Evolutionary conservation across 768 basidiomycete species (phyloP).

Genomic region (Russula virescens): DNA sequence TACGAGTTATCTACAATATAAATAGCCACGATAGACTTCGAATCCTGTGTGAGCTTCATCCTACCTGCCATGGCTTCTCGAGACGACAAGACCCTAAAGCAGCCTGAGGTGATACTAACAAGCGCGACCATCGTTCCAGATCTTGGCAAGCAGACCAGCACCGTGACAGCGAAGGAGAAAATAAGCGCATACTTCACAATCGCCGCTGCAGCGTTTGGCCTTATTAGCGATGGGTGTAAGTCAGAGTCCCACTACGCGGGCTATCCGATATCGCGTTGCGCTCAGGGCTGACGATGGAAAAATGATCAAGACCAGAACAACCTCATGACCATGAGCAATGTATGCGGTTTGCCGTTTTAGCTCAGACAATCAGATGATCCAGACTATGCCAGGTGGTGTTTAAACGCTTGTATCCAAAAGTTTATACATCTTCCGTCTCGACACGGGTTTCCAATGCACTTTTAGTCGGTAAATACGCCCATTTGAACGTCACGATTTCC

Average conservation of each 20-base stretch:
- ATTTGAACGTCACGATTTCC: background rate
- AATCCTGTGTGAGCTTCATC: no score
- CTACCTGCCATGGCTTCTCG: background rate
- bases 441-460: slow-evolving; percentile 68
- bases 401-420: slow-evolving; percentile 54
- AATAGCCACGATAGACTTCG: background rate
- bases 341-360: slow-evolving; percentile 26
- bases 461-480: slow-evolving; percentile 48
- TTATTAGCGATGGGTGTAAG: slow-evolving; percentile 59
- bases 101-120: background rate
- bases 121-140: slow-evolving; percentile 7
- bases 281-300: slow-evolving; percentile 4
- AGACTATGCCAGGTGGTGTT: slow-evolving; percentile 48
- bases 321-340: slow-evolving; percentile 65
- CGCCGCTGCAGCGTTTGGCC: slow-evolving; percentile 55
- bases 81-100: background rate
- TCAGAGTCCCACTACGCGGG: background rate
- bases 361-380: slow-evolving; percentile 9
- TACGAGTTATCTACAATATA: background rate
- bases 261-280: background rate
- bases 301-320: slow-evolving; percentile 54
- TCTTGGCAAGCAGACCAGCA: slow-evolving; percentile 3
- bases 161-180: slow-evolving; percentile 30
- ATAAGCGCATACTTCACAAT: slow-evolving; percentile 61
- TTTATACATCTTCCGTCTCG: slow-evolving; percentile 54